Conservation (phyloP, 2,329 filamentous ascomycete genomes). For the Colletotrichum coccodes region DNA sequence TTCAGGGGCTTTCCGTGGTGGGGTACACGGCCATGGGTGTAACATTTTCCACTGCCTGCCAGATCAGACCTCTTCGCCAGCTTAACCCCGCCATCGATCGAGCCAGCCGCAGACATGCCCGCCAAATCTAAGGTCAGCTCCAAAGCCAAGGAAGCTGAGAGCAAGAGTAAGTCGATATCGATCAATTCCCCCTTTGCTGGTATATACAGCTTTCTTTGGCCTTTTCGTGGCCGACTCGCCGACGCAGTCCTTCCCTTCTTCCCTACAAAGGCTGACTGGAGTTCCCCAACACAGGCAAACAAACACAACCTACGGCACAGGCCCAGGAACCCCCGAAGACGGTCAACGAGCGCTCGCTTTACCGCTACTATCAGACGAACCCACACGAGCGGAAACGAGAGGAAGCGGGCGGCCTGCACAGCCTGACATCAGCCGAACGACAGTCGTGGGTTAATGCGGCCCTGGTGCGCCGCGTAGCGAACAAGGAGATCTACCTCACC, state of each 20-base stretch:
- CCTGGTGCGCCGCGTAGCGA: slow-evolving; percentile 54
- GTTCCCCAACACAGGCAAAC: slow-evolving; percentile 32
- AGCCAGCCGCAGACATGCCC: slow-evolving; percentile 42
- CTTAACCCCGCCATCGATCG: slow-evolving; percentile 33
- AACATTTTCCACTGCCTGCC: slow-evolving; percentile 22
- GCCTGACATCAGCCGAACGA: slow-evolving; percentile 58
- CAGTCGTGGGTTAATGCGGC: slow-evolving; percentile 59
- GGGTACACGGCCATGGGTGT: slow-evolving; percentile 19
- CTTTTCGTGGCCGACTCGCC: neutral
- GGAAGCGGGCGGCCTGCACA: slow-evolving; percentile 54
- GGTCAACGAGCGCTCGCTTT: slow-evolving; percentile 57
- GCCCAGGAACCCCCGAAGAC: slow-evolving; percentile 51
- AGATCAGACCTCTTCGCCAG: slow-evolving; percentile 20
- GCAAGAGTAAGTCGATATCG: slow-evolving; percentile 29
- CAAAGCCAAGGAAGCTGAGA: slow-evolving; percentile 41
- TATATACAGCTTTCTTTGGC: neutral
- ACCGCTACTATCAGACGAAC: slow-evolving; percentile 61
- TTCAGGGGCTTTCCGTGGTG: slow-evolving; percentile 11
- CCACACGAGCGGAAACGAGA: slow-evolving; percentile 58
- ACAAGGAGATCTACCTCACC: slow-evolving; percentile 46
- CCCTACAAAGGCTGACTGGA: slow-evolving; percentile 1
- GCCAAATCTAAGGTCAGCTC: slow-evolving; percentile 48
- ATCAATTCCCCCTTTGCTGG: slow-evolving; percentile 30
- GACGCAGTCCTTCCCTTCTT: slow-evolving; percentile 13
- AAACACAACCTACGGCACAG: slow-evolving; percentile 38